Conservation (phyloP, 1,284 basidiomycete species). For the Cystobasidium sp. region DNA sequence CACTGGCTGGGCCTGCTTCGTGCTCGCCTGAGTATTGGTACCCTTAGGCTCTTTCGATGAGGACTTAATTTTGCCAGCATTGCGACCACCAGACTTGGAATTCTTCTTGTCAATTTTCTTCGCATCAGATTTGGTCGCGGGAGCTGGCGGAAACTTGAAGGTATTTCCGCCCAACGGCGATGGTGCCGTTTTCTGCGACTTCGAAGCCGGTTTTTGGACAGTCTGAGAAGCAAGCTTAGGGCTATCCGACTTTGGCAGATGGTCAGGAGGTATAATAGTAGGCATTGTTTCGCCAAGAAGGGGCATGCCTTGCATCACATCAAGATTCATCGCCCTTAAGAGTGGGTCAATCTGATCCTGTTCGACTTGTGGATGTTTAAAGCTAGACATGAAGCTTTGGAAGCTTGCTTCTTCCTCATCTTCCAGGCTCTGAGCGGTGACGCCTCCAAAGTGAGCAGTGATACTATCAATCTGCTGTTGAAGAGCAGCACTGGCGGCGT, state of each 20-base stretch:
- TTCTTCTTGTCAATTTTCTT: not conserved
- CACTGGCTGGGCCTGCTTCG: not conserved
- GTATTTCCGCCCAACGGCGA: not conserved
- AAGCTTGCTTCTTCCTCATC: conserved; percentile 21
- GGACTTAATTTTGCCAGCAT: not conserved
- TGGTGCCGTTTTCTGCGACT: not conserved
- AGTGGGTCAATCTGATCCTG: conserved; percentile 15
- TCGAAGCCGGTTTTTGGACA: too few species aligned
- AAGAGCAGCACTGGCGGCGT: not conserved
- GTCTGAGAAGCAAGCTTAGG: too few species aligned
- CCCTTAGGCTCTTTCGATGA: not conserved
- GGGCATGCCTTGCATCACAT: conserved; percentile 5
- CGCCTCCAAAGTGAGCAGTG: conserved; percentile 1
- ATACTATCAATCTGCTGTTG: not conserved
- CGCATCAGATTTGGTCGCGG: too few species aligned
- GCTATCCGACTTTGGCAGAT: not conserved
- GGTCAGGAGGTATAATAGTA: not conserved
- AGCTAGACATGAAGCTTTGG: conserved; percentile 22
- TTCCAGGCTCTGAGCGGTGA: not conserved
- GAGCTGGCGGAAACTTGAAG: conserved; percentile 8
- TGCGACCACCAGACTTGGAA: not conserved
- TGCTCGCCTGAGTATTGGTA: not conserved
- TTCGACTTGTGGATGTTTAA: conserved; percentile 5
- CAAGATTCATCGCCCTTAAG: conserved; percentile 15
- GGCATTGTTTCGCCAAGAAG: not conserved